phyloP scores from a whole-genome alignment of 148 eudicot species.

The Rheum nobile region DNA sequence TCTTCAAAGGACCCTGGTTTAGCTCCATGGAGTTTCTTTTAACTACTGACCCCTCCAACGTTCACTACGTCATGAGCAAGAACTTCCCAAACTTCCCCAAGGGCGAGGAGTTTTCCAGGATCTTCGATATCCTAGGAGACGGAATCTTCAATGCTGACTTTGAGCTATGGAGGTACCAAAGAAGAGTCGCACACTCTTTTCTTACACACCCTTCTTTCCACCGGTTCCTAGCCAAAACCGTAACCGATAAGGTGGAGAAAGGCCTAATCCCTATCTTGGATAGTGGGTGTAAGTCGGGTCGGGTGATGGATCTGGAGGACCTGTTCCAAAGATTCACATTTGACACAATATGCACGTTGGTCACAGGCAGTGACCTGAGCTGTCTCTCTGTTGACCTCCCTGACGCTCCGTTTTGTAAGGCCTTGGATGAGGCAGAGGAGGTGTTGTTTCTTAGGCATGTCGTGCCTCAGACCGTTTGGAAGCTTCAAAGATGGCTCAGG shows the following conservation, averaged over 20 bases:
- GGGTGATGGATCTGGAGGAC: constrained; percentile 29
- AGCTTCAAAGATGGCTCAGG: constrained; percentile 24
- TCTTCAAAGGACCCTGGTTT: constrained; percentile 34
- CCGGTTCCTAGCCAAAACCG: constrained; percentile 9
- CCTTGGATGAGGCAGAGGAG: constrained; percentile 37
- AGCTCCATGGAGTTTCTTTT: constrained; percentile 24
- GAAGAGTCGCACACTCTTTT: constrained; percentile 16
- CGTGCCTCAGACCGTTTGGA: constrained; percentile 25
- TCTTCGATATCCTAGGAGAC: constrained; percentile 30
- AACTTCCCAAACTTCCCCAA: constrained; percentile 31
- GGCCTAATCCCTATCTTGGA: constrained; percentile 27
- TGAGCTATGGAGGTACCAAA: constrained; percentile 23
- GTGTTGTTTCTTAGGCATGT: constrained; percentile 17
- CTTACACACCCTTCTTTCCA: constrained; percentile 17
- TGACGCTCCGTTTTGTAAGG: constrained; percentile 24
- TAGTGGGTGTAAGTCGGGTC: neutral
- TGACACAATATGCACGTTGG: constrained; percentile 26
- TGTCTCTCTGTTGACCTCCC: constrained; percentile 20
- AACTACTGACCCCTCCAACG: constrained; percentile 21
- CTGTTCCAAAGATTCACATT: constrained; percentile 33
- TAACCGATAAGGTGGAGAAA: constrained; percentile 14
- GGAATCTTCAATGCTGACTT: constrained; percentile 33
- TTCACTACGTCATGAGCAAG: constrained; percentile 28
- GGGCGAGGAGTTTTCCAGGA: constrained; percentile 20
- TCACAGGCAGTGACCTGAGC: constrained; percentile 29